Evolutionary conservation across 1,284 basidiomycete genomes (phyloP).

Genomic region (Ganoderma leucocontextum): DNA sequence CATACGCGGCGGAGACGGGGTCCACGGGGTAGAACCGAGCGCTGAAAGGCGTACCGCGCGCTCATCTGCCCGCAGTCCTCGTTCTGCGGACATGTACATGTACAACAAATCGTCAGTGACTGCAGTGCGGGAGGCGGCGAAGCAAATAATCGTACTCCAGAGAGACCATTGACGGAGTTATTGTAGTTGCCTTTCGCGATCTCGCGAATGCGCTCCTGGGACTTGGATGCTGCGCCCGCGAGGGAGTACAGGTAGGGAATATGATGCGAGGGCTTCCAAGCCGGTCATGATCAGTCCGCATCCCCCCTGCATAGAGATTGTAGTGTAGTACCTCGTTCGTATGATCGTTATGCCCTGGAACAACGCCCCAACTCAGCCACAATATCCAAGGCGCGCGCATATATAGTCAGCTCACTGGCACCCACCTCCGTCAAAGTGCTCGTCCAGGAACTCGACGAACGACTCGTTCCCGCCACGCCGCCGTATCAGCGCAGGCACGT

Average conservation of each 20-base stretch:
- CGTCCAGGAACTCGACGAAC: constrained; percentile 77
- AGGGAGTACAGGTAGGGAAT: constrained; percentile 85
- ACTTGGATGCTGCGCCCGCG: constrained; percentile 72
- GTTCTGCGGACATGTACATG: constrained; percentile 56
- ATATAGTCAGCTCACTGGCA: constrained; percentile 7
- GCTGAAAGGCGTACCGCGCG: constrained; percentile 86
- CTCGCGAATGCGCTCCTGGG: constrained; percentile 74
- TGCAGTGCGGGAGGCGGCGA: constrained; percentile 10
- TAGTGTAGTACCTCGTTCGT: constrained; percentile 77
- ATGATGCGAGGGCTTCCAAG: constrained; percentile 76
- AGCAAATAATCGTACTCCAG: constrained; percentile 58
- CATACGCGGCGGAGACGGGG: constrained; percentile 77
- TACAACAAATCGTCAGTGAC: constrained; percentile 16
- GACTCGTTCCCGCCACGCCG: constrained; percentile 69
- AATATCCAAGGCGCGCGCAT: background rate
- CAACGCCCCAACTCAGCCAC: background rate
- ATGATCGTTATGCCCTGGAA: constrained; percentile 80
- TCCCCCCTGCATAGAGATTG: background rate
- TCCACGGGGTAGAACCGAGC: constrained; percentile 88
- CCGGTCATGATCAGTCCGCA: background rate
- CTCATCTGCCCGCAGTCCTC: constrained; percentile 93
- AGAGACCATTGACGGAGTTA: constrained; percentile 69
- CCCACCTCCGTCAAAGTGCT: constrained; percentile 75
- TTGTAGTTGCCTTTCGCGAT: constrained; percentile 75
- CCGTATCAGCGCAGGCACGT: constrained; percentile 69